Percentiles rank a stretch among this genome's conserved stretches.
These are phyloP conservation scores for Rhizoclosmatium hyalinum DNA, from an alignment of 371 early-diverging fungal species.

Conservation along the genomic window DNA sequence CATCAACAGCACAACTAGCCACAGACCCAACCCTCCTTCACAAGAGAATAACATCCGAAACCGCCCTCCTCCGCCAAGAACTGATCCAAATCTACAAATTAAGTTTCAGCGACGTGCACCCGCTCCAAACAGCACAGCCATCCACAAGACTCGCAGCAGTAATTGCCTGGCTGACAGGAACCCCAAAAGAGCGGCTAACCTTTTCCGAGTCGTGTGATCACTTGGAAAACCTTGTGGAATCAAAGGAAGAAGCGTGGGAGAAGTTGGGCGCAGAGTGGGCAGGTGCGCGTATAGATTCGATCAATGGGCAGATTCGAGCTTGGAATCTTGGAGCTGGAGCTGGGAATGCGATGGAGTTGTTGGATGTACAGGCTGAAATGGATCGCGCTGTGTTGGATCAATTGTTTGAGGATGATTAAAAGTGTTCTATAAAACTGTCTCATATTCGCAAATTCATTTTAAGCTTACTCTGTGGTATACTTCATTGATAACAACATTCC, in stretches of 20 bases:
- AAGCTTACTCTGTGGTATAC: neutral
- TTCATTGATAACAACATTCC: neutral
- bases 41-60: too few species aligned
- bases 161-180: too few species aligned
- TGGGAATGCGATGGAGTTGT: neutral
- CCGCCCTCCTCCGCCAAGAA: too few species aligned
- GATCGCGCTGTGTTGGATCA: conserved; percentile 10
- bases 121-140: too few species aligned
- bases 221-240: neutral
- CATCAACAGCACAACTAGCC: too few species aligned
- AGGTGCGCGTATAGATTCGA: neutral
- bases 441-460: neutral
- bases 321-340: neutral
- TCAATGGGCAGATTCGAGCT: neutral
- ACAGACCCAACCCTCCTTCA: too few species aligned
- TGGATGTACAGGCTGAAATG: neutral
- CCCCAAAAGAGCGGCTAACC: too few species aligned
- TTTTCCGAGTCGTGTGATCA: too few species aligned
- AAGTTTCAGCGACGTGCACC: too few species aligned
- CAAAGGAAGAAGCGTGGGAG: neutral
- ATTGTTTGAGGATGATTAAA: neutral
- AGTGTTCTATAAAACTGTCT: neutral
- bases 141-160: too few species aligned
- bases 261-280: neutral
- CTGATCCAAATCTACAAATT: too few species aligned